These are phyloP conservation scores for Speleostelium caveatum DNA, from an alignment of 78 protist species.

Conservation along the genomic window DNA sequence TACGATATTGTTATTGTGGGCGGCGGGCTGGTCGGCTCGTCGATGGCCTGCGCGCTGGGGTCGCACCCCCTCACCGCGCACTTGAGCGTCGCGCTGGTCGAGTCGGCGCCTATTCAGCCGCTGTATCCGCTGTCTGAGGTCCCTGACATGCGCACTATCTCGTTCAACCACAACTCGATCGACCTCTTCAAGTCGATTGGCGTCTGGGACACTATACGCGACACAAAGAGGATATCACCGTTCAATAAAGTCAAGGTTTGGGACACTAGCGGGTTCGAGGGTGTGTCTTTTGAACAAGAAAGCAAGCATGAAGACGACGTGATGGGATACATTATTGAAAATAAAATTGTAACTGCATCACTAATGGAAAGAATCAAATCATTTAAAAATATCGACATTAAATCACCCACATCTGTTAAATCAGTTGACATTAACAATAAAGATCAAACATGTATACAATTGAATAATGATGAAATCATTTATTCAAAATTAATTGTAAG, in stretches of 20 bases:
- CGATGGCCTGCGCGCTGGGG: constrained; percentile 71
- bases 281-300: constrained; percentile 19
- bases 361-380: constrained; percentile 13
- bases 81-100: constrained; percentile 40
- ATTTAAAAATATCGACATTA: not conserved
- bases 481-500: constrained; percentile 21
- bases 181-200: constrained; percentile 40
- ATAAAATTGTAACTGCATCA: constrained; percentile 40
- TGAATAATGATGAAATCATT: not conserved
- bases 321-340: constrained; percentile 69
- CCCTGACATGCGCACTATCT: constrained; percentile 54
- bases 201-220: constrained; percentile 35
- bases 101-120: constrained; percentile 28
- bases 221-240: constrained; percentile 32
- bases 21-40: constrained; percentile 64
- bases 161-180: constrained; percentile 45
- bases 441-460: not conserved
- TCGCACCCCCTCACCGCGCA: not conserved
- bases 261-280: constrained; percentile 69
- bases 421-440: constrained; percentile 8
- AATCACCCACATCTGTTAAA: constrained; percentile 10
- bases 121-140: constrained; percentile 1
- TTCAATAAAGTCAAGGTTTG: constrained; percentile 53
- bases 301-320: not conserved
- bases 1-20: constrained; percentile 70